These are phyloP conservation scores for Fonsecaea pugnacius DNA, from an alignment of 2,329 filamentous ascomycete genomes.

Conservation along the genomic window DNA sequence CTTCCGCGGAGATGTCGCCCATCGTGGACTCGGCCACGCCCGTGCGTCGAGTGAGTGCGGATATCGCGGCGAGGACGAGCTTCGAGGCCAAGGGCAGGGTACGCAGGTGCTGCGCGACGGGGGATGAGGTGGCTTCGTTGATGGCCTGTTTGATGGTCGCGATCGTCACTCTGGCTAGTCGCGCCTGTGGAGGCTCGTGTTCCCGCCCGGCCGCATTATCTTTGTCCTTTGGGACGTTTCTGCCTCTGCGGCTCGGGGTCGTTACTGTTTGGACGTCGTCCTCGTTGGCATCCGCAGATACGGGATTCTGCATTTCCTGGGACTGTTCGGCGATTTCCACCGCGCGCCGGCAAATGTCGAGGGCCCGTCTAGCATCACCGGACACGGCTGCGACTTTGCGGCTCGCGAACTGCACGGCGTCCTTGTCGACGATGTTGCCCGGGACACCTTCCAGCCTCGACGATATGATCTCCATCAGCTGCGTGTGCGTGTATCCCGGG, in stretches of 20 bases:
- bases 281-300: constrained; percentile 41
- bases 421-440: constrained; percentile 85
- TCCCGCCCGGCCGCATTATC: not conserved
- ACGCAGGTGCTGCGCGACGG: constrained; percentile 85
- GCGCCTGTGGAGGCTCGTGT: constrained; percentile 34
- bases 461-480: constrained; percentile 95
- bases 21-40: constrained; percentile 86
- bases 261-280: constrained; percentile 39
- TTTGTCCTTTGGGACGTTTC: constrained; percentile 35
- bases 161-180: constrained; percentile 74
- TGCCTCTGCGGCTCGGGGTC: constrained; percentile 48
- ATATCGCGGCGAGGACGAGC: constrained; percentile 79
- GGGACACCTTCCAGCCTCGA: constrained; percentile 88
- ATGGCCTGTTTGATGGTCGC: constrained; percentile 92
- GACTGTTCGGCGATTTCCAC: constrained; percentile 92
- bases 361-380: constrained; percentile 85
- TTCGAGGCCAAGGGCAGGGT: constrained; percentile 81
- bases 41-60: constrained; percentile 77
- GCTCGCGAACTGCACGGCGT: constrained; percentile 94
- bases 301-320: constrained; percentile 49
- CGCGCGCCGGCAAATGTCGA: constrained; percentile 93
- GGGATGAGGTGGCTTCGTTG: constrained; percentile 90
- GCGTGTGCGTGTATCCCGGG: constrained; percentile 93
- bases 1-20: constrained; percentile 87
- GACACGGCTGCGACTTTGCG: constrained; percentile 96